Evolutionary conservation across 305 asterid genomes (phyloP), one percentile per base, ranked within the genome.

Genomic region (Fraxinus dipetala): DNA sequence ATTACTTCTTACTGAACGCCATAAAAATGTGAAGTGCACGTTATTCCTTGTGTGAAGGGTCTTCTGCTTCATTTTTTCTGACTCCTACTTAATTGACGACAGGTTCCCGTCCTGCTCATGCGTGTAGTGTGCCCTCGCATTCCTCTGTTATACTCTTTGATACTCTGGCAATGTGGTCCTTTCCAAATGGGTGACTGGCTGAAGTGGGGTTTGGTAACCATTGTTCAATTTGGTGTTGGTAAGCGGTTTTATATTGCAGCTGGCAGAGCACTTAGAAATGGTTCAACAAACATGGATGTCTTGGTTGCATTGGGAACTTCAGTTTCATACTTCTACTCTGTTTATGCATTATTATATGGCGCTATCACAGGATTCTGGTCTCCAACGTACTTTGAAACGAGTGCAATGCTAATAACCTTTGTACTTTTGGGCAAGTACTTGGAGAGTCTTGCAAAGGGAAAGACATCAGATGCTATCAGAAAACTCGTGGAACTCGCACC

Each of bases 271-370:
- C 97, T 96, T 79, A 93, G 91, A 87, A 96, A 96, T 90, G 94
- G 98, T 83, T 94, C 99, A 1, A 93, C 98, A 69, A 96, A 96
- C 89, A 96, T 96, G 99, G 99, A 96, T 91, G 99, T 96, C 82
- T 91, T 96, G 85, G 98, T 96, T 81, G 99, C 90, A 38, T 85
- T 96, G 87, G 99, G 99, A 84, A 96, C 98, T 82, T 92, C 99
- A 77, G 98, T 98, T 70, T 95, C 98, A 13, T 96, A 96, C 83
- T 91, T 94, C 78, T 96, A 96, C 86, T 96, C 99, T 76, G 98
- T 96, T 30, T 89, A 91, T 84, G 98, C 93, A 80, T 88, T 96
- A 79, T 88, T 96, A 72, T 94, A 96, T 86, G 98, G 98, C 73
- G 98, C 99, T 24, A 81, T 91, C 82, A 91, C 97, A 73, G 99